Evolutionary conservation across 2,329 filamentous ascomycete species (phyloP), one percentile per base, ranked within the genome.

Genomic region (Calonectria honghensis): DNA sequence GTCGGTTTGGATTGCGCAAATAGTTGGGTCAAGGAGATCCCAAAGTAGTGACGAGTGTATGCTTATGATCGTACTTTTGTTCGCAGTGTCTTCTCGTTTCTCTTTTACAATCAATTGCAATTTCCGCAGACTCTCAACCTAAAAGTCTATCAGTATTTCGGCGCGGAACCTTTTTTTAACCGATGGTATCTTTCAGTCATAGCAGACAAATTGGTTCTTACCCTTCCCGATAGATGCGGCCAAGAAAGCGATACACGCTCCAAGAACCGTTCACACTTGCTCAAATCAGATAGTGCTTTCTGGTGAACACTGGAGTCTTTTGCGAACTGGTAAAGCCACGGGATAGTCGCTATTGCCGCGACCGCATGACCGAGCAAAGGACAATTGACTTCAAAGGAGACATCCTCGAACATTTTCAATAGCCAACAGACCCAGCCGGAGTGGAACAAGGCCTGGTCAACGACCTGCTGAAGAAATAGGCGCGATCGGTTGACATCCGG

Each of bases 301-400:
- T 63, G 57, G 7, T 63, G 57, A 13, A 63, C 57, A 16, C 27
- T 63, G 13, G 57, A 20, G 6, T 63, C 57, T 20, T 63, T 63
- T 6, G 57, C 57, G 27, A 63, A 63, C 24, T 63, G 57, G n/a
- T 63, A 63, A 20, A 63, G 57, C 57, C 57, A 63, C 10, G 57
- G 57, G 9, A 63, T 63, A 4, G 57, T 63, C 4, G 57, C 35
- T 63, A 41, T 63, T 7, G 57, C 57, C 7, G 57, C 57, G 18
- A 63, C 57, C 9, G 57, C 57, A 29, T 63, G 57, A 14, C 57
- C 57, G 3, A 63, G 57, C 24, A 63, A 41, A 18, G 57, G 57
- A 10, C 57, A 63, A 13, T 63, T 27, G 20, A 63, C 57, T 16
- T 63, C 57, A 6, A 63, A 63, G 10, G 57, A 39, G n/a, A 63